These are phyloP conservation scores for Hamigera avellanea DNA, from an alignment of 495 filamentous ascomycete species.

Conservation along the genomic window DNA sequence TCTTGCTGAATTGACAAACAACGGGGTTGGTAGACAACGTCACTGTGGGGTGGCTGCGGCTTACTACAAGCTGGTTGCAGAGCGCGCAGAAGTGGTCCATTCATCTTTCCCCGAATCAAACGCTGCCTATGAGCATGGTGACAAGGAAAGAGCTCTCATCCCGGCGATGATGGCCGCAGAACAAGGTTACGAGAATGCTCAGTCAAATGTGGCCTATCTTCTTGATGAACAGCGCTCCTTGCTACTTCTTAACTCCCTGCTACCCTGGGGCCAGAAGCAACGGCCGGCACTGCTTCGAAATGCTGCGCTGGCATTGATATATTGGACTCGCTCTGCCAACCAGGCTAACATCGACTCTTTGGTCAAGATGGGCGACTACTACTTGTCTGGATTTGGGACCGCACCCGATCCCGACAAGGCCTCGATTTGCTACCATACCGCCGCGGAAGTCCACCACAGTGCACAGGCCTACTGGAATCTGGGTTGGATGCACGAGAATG, in stretches of 20 bases:
- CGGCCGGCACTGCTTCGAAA: constrained; percentile 49
- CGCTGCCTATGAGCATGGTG: constrained; percentile 68
- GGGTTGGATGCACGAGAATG: constrained; percentile 99
- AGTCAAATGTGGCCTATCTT: constrained; percentile 89
- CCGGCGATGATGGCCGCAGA: constrained; percentile 88
- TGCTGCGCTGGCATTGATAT: constrained; percentile 70
- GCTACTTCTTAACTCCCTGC: constrained; percentile 34
- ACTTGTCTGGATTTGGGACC: constrained; percentile 68
- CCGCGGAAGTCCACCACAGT: constrained; percentile 80
- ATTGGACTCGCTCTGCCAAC: constrained; percentile 93
- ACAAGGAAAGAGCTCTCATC: constrained; percentile 74
- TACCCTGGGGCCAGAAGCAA: constrained; percentile 28
- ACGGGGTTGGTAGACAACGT: constrained; percentile 68
- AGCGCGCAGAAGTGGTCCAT: constrained; percentile 75
- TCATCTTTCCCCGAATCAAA: constrained; percentile 84
- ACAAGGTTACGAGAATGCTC: constrained; percentile 86
- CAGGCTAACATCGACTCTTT: constrained; percentile 88
- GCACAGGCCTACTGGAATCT: constrained; percentile 96
- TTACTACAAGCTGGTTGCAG: constrained; percentile 92
- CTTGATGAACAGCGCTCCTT: constrained; percentile 70
- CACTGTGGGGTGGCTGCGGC: constrained; percentile 70
- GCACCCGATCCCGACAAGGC: constrained; percentile 68
- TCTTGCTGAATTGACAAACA: constrained; percentile 78
- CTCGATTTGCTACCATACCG: constrained; percentile 81
- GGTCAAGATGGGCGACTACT: constrained; percentile 98